phyloP scores from a whole-genome alignment of 164 flowering plant species.

The Euptelea pleiosperma region DNA sequence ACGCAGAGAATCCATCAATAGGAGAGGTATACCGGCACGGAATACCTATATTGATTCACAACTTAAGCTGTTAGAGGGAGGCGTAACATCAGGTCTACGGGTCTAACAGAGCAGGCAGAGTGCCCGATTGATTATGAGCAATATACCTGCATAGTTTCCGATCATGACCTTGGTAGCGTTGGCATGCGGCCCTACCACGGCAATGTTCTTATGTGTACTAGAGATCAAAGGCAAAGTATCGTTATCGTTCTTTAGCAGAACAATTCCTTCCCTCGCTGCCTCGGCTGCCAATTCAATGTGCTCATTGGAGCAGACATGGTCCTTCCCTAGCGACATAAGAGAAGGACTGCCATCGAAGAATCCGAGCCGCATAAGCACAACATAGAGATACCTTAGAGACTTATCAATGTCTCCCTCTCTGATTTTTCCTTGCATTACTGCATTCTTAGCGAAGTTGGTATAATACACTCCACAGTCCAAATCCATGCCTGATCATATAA shows the following conservation, averaged over 20 bases:
- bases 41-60: conserved; percentile 12
- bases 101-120: no score
- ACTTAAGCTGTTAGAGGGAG: no score
- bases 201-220: conserved; percentile 17
- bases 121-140: no score
- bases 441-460: conserved; percentile 19
- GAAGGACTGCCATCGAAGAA: conserved; percentile 40
- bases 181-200: conserved; percentile 52
- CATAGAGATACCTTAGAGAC: conserved; percentile 30
- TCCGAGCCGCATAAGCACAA: conserved; percentile 44
- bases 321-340: conserved; percentile 26
- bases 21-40: conserved; percentile 18
- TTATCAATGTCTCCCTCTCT: conserved; percentile 28
- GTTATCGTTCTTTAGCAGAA: conserved; percentile 42
- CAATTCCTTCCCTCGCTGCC: conserved; percentile 57
- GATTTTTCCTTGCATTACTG: conserved; percentile 27
- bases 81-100: no score
- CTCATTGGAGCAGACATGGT: conserved; percentile 34
- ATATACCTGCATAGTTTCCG: conserved; percentile 58
- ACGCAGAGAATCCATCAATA: conserved; percentile 8
- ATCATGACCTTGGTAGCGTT: conserved; percentile 34
- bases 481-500: conserved; percentile 38
- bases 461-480: conserved; percentile 46
- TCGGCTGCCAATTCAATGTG: conserved; percentile 42
- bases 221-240: conserved; percentile 29